A percentile compares a stretch with the other conserved stretches of the same genome.
Conservation (phyloP, 2,329 filamentous ascomycete genomes). For the Epichloe bromicola region DNA sequence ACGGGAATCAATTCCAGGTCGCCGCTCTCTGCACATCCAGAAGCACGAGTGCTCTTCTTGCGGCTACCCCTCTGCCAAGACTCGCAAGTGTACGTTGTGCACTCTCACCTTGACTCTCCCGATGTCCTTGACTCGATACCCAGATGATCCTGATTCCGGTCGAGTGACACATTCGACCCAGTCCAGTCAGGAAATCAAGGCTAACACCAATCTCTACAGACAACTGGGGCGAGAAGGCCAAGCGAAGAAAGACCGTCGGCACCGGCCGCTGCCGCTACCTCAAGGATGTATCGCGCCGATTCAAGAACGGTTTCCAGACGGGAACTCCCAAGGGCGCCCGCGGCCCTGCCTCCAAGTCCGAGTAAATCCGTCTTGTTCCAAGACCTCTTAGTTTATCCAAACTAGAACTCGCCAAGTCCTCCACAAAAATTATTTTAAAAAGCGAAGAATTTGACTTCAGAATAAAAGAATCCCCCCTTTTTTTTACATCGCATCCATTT, state of each 20-base stretch:
- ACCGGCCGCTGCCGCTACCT: conserved; percentile 93
- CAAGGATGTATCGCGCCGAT: conserved; percentile 81
- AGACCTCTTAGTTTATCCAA: neutral
- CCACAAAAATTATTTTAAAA: conserved; percentile 1
- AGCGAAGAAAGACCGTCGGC: conserved; percentile 98
- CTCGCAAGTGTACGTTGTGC: conserved; percentile 81
- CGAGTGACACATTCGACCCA: neutral
- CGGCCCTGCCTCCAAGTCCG: conserved; percentile 11
- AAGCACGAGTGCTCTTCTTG: conserved; percentile 95
- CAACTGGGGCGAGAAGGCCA: conserved; percentile 99
- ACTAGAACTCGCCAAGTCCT: conserved; percentile 7
- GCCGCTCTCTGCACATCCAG: conserved; percentile 97
- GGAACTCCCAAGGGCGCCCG: conserved; percentile 76
- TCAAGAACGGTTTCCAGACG: conserved; percentile 94
- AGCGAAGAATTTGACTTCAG: neutral
- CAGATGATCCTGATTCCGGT: neutral
- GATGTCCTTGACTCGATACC: neutral
- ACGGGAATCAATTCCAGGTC: conserved; percentile 42
- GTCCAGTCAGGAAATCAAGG: neutral
- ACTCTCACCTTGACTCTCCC: neutral
- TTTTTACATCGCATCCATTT: neutral
- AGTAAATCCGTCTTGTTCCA: conserved; percentile 5
- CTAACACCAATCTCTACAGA: conserved; percentile 37
- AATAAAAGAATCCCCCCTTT: neutral
- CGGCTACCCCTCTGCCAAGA: conserved; percentile 96